A percentile compares a stretch with the other conserved stretches of the same genome.
phyloP scores from a whole-genome alignment of 306 rosid species.

The Cercis canadensis region DNA sequence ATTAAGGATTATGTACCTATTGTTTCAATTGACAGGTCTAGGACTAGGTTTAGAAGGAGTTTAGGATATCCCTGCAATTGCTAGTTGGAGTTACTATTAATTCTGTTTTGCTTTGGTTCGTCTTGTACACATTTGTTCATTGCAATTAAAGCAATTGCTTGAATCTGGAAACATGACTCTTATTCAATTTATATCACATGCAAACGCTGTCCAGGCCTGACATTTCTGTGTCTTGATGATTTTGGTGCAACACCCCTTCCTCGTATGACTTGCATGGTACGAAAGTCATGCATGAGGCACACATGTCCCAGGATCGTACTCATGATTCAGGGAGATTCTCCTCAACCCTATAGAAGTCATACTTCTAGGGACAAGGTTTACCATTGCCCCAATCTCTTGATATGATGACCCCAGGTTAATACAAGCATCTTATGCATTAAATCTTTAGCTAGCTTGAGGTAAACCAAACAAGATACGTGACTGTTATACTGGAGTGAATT shows the following conservation, averaged over 20 bases:
- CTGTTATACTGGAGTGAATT: too few relatives aligned
- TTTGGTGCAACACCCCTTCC: neutral
- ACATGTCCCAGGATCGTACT: too few relatives aligned
- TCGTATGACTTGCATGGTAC: too few relatives aligned
- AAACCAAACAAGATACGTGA: too few relatives aligned
- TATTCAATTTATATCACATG: constrained; percentile 40
- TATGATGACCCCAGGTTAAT: too few relatives aligned
- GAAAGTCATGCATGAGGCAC: too few relatives aligned
- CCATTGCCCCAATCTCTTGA: too few relatives aligned
- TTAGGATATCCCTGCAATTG: constrained; percentile 78
- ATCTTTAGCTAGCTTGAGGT: neutral
- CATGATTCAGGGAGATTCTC: too few relatives aligned
- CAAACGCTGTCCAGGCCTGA: constrained; percentile 41
- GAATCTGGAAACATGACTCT: constrained; percentile 55
- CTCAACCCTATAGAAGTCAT: too few relatives aligned
- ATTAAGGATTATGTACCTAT: constrained; percentile 50
- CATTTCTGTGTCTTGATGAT: constrained; percentile 27
- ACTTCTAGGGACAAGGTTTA: too few relatives aligned
- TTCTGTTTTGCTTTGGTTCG: constrained; percentile 64
- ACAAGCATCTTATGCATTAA: too few relatives aligned
- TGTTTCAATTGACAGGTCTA: constrained; percentile 65
- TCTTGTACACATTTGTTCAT: constrained; percentile 66
- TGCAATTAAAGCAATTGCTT: constrained; percentile 77
- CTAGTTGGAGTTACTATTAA: constrained; percentile 59
- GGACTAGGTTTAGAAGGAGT: constrained; percentile 67